Evolutionary conservation across 2,329 filamentous ascomycete genomes (phyloP), one percentile per base, ranked within the genome.

Genomic region (Xylogone sp.): DNA sequence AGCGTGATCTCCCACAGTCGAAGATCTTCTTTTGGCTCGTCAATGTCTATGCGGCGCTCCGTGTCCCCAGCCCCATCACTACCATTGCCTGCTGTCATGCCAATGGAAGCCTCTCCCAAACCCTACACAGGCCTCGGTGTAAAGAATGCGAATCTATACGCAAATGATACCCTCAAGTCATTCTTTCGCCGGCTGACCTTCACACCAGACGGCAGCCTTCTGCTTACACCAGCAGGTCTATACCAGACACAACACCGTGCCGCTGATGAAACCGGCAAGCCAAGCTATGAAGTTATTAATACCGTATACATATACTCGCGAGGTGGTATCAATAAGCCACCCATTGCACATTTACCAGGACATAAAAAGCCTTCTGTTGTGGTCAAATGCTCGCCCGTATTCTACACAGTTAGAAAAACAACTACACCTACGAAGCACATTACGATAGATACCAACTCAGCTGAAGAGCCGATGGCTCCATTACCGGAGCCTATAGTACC

Each of bases 301-400:
- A 99, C 94, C 0, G 95, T 99, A 20, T 99, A 99, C 70, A 94
- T 99, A 49, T 99, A 99, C 69, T 97, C 93, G 0, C 81, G 94
- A 61, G 94, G 92, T 24, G 94, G 94, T 21, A 90, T 99, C 65
- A 97, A 97, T 72, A 97, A 95, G 68, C 91, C 94, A 1, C 94
- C 94, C 2, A 88, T 97, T 52, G 91, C 93, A 6, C 94, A 97
- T 70, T 78, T 99, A 6, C 94, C 94, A 0, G 94, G 94, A 1
- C 93, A 97, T 71, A 99, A 97, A 76, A 99, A 99, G 69, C 94
- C 94, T 0, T 97, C 94, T 0, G 90, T 99, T 10, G 94, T 92
- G 1, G 90, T 99, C 53, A 90, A 90, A 65, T 99, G 94, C 67
- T 99, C 93, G 13, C 94, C 94, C 0, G 72, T 96, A 21, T 86